Base-by-base conservation (phyloP, 2,329 filamentous ascomycete species). In the Ascochyta viciae-villosae region DNA sequence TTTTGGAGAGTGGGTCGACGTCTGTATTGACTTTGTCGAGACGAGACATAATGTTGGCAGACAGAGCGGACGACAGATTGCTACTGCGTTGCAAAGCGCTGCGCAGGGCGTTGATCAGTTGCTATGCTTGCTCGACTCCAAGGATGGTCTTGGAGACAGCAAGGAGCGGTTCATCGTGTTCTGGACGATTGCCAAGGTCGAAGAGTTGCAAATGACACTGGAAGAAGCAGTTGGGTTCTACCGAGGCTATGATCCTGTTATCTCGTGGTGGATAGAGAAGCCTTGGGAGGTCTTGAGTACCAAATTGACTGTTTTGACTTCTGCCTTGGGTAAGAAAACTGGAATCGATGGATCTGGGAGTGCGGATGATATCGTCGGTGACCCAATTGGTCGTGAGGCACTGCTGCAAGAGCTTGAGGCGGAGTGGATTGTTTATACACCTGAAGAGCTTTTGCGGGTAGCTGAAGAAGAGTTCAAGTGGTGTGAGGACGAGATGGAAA, bases 341-440 rank as follows among this genome's bases (percentile, higher is more conserved):
- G 79, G 81, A 0, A 83, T 82, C 3, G 76, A 83, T 48, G 67
- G 74, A 1, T 72, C 73, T 0, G 74, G 71, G 1, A 76, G 80
- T 43, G 71, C 78, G 0, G 79, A 83, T 48, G 78, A 80, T 6
- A 86, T 86, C 46, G 77, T 86, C 26, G 84, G 84, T 6, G 79
- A 87, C 57, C 84, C 84, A 0, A 83, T 86, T 44, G 84, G 85
- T 1, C 71, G 78, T 4, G 76, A 80, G 0, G 82, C 80, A 0
- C 72, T 87, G 0, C 68, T 83, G 0, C 76, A 77, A 10, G 83
- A 85, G 46, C 76, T 87, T 1, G 76, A 81, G 52, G 78, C 80
- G 0, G 84, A 87, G 67, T 81, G 85, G 78, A 85, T 87, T 45
- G 80, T 82, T 0, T 87, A 87, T 62, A 77, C 80, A 0, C 85